Evolutionary conservation across 2,329 filamentous ascomycete species (phyloP), one percentile per base, ranked within the genome.

Genomic region (Emmonsia crescens): DNA sequence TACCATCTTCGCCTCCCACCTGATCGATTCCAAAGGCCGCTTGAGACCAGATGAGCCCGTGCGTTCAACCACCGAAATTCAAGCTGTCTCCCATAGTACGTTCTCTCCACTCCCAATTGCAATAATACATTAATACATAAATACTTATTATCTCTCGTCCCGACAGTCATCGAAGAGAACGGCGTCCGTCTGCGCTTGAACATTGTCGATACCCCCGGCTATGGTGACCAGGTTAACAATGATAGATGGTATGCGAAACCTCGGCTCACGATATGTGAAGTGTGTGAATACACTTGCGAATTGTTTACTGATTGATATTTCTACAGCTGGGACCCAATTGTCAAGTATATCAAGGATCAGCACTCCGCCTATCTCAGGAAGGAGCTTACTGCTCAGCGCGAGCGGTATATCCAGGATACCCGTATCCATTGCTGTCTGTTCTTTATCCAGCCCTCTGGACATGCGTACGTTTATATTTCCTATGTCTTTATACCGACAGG

Each of bases 311-410:
- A 61, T 54, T 19, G 9, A 29, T 42, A 59, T 42, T 10, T 57
- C 21, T 60, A 52, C 44, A 82, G 79, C 87, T 99, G 94, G 94
- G 94, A 99, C 75, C 94, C 94, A 66, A 99, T 99, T 76, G 93
- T 99, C 83, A 99, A 99, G 83, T 99, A 99, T 81, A 99, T 99
- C 85, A 99, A 99, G 85, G 94, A 99, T 79, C 94, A 99, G 83
- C 94, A 99, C 83, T 96, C 91, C 60, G 93, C 94, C 72, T 99
- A 97, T 82, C 86, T 99, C 70, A 90, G 94, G 79, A 99, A 99
- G 85, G 94, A 99, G 79, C 91, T 99, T 73, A 97, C 94, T 61
- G 94, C 94, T 69, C 94, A 99, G 83, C 90, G 94, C 79, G 94
- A 99, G 80, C 89, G 94, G 73, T 99, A 99, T 79, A 96, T 99